Evolutionary conservation across 139 green algal genomes (phyloP), one percentile per base, ranked within the genome.

Genomic region (Coccomyxa sp.): DNA sequence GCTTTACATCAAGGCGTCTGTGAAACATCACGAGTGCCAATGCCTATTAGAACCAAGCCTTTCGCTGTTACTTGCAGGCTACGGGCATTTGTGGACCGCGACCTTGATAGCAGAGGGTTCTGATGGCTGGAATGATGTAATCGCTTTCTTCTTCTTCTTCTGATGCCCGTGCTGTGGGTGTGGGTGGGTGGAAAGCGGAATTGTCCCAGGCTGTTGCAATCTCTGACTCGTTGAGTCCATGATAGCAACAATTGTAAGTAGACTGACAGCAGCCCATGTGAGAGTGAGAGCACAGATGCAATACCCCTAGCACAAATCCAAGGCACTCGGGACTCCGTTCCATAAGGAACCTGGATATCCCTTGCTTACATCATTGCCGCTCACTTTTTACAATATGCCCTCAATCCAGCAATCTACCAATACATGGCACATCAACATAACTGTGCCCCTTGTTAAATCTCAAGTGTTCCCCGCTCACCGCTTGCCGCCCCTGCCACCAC

Each of bases 401-500:
- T 11, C 3, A 3, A 51, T 51, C 38, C 38, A 51, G 38, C 38
- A 51, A 51, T 51, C 38, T 51, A 51, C 38, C 38, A 51, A 7
- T n/a, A 51, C 38, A 51, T 51, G 38, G 38, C 38, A 51, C 38
- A 51, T 51, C 38, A 51, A 51, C 38, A 51, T 7, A 51, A 11
- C 38, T 51, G 38, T 7, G 38, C 3, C 38, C 38, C 28, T 28
- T 14, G 7, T 12, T 25, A 57, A 27, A 1, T 25, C 32, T 16
- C 59, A 59, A 25, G 58, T 71, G 18, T 78, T 25, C 23, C 81
- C 78, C 30, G 58, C 38, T 7, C 78, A 27, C 13, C 76, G 57
- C 17, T 79, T 38, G 15, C 83, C 71, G 14, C 81, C 81, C 15
- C 83, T 60, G 10, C 67, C 27, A 23, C 80, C 80, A 3, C 77